These are phyloP conservation scores for Scedosporium dehoogii DNA, from an alignment of 2,329 filamentous ascomycete species.

Conservation along the genomic window DNA sequence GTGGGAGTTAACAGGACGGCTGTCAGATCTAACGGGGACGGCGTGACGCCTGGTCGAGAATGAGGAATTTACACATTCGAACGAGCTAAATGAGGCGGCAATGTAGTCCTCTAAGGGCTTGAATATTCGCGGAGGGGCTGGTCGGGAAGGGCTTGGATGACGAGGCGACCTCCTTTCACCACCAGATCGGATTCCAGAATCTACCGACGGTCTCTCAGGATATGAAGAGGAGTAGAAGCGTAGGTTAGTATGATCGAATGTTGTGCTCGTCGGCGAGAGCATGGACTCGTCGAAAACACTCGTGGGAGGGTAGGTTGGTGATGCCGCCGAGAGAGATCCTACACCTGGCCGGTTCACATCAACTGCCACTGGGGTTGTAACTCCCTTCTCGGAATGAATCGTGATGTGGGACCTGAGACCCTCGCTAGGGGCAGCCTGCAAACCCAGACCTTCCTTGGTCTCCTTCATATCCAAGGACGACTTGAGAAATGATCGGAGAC, in stretches of 20 bases:
- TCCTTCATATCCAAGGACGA: neutral
- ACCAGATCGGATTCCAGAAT: neutral
- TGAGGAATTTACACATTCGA: constrained; percentile 65
- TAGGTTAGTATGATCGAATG: neutral
- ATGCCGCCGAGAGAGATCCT: neutral
- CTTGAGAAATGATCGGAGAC: constrained; percentile 16
- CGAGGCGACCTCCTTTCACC: neutral
- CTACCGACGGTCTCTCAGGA: constrained; percentile 25
- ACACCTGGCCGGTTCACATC: neutral
- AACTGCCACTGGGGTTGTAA: neutral
- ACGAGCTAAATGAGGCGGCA: constrained; percentile 54
- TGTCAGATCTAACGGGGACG: constrained; percentile 2
- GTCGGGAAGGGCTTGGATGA: neutral
- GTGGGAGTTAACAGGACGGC: constrained; percentile 7
- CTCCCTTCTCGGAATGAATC: neutral
- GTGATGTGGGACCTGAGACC: neutral
- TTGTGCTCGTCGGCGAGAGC: neutral
- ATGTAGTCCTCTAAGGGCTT: constrained; percentile 71
- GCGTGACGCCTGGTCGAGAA: constrained; percentile 41
- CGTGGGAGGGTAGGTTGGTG: neutral
- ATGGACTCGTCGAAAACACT: neutral
- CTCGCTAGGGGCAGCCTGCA: neutral
- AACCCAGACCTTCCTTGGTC: neutral
- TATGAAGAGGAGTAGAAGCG: constrained; percentile 37
- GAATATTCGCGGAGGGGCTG: constrained; percentile 54